phyloP scores from a whole-genome alignment of 495 filamentous ascomycete species.

The Bryoglossum gracile region DNA sequence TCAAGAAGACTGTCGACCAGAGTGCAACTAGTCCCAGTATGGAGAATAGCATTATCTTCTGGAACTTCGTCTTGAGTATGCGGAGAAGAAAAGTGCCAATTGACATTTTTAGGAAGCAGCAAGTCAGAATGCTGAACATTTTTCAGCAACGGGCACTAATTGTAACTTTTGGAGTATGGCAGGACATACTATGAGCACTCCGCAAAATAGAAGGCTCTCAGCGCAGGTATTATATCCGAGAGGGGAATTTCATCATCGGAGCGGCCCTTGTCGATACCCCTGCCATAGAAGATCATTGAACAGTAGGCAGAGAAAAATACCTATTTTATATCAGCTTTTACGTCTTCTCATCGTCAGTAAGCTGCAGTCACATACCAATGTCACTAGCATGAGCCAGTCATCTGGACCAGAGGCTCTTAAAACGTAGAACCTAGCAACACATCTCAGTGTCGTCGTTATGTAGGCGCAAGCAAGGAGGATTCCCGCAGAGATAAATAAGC shows the following conservation, averaged over 20 bases:
- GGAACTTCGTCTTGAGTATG: background rate
- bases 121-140: background rate
- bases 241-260: background rate
- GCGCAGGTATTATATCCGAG: background rate
- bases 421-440: background rate
- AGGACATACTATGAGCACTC: background rate
- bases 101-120: background rate
- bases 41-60: background rate
- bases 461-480: background rate
- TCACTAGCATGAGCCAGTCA: background rate
- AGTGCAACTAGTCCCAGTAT: background rate
- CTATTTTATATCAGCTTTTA: no score
- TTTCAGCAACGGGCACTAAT: background rate
- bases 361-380: background rate
- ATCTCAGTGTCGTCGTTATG: background rate
- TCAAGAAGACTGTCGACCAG: background rate
- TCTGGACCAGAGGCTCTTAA: background rate
- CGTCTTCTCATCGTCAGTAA: no score
- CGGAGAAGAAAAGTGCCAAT: conserved; percentile 1
- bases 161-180: background rate
- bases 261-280: background rate
- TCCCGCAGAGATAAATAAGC: background rate
- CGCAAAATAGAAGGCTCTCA: background rate
- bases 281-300: background rate
- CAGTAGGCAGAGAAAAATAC: background rate